These are phyloP conservation scores for Neofusicoccum kwambonambiense DNA, from an alignment of 2,329 filamentous ascomycete genomes.

Conservation along the genomic window DNA sequence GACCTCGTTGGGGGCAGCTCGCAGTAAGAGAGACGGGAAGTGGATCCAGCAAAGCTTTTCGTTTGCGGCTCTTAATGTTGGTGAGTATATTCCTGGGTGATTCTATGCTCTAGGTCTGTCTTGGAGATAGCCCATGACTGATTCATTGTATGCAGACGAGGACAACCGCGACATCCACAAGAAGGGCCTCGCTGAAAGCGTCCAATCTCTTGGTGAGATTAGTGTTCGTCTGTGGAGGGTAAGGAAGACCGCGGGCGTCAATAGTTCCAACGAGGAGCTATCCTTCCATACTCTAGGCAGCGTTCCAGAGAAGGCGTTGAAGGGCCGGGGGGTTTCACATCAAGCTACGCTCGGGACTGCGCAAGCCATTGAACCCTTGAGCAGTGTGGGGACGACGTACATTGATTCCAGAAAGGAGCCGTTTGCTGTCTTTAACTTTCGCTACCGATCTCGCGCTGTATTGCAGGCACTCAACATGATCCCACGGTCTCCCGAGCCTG, in stretches of 20 bases:
- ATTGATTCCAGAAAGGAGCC: conserved; percentile 22
- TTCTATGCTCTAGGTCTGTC: not conserved
- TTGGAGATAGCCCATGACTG: not conserved
- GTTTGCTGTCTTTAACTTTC: conserved; percentile 28
- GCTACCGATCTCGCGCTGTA: conserved; percentile 28
- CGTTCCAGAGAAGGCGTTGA: conserved; percentile 26
- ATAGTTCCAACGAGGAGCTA: not conserved
- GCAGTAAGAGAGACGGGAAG: not conserved
- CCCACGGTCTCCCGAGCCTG: conserved; percentile 28
- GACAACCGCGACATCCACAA: not conserved
- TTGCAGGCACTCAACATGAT: conserved; percentile 36
- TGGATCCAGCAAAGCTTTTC: not conserved
- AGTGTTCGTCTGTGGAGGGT: conserved; percentile 21
- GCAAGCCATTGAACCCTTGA: too few species aligned
- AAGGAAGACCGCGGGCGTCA: not conserved
- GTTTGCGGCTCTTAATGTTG: not conserved
- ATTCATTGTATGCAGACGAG: not conserved
- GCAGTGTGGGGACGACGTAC: not conserved
- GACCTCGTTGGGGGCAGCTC: not conserved
- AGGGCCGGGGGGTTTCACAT: conserved; percentile 26
- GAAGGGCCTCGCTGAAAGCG: not conserved
- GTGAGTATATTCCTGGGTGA: not conserved
- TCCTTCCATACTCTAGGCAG: not conserved
- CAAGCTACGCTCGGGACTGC: conserved; percentile 12
- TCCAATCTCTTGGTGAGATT: conserved; percentile 21